Percentiles rank a stretch among this genome's conserved stretches.
phyloP scores from a whole-genome alignment of 2,329 filamentous ascomycete genomes.

The Zymoseptoria passerinii region DNA sequence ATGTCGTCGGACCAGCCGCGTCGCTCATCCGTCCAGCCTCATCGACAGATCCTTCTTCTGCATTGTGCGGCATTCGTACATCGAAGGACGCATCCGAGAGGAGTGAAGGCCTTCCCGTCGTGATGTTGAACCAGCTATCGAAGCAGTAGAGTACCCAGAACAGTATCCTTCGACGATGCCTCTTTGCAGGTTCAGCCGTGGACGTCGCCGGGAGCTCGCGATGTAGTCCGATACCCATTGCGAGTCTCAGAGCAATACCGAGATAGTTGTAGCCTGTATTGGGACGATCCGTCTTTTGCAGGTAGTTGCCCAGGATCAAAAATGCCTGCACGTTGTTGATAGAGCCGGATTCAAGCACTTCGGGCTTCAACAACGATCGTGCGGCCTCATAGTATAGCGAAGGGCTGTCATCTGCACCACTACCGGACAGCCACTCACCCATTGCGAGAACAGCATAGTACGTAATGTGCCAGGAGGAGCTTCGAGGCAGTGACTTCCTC shows the following conservation, averaged over 20 bases:
- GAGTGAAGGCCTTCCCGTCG: conserved; percentile 24
- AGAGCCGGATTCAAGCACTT: conserved; percentile 36
- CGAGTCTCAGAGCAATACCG: conserved; percentile 45
- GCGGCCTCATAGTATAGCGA: conserved; percentile 9
- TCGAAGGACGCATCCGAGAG: conserved; percentile 12
- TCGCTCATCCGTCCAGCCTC: conserved; percentile 1
- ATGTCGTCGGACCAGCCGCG: conserved; percentile 10
- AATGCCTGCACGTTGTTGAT: conserved; percentile 15
- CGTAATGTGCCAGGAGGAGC: conserved; percentile 8
- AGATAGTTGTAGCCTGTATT: conserved; percentile 47
- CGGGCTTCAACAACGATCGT: conserved; percentile 37
- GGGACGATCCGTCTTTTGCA: conserved; percentile 45
- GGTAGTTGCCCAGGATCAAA: conserved; percentile 35
- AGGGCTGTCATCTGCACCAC: conserved; percentile 4
- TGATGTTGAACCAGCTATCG: conserved; percentile 27
- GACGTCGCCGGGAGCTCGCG: conserved; percentile 33
- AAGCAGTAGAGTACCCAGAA: conserved; percentile 27
- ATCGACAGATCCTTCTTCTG: conserved; percentile 3
- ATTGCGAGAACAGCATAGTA: conserved; percentile 14
- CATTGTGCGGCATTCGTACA: conserved; percentile 9
- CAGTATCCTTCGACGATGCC: conserved; percentile 8
- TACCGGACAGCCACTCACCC: conserved; percentile 8
- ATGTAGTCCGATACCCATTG: conserved; percentile 43
- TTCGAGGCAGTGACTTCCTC: conserved; percentile 26
- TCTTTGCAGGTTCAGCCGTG: conserved; percentile 1